A percentile compares a stretch with the other conserved stretches of the same genome.
phyloP scores from a whole-genome alignment of 805 yeast species.

The Candida berthetii region DNA sequence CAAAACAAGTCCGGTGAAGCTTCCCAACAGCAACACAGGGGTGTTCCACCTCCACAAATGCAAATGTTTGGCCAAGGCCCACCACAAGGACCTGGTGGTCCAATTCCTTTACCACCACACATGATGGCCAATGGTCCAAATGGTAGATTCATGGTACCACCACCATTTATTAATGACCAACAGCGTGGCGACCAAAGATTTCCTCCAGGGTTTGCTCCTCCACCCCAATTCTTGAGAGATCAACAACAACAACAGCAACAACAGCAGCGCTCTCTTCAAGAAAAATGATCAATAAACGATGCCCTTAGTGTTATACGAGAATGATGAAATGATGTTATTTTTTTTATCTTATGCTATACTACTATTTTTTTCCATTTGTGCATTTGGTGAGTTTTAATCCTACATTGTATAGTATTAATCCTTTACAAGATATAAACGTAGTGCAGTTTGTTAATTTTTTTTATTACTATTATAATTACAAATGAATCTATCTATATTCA shows the following conservation, averaged over 20 bases:
- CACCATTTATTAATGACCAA: not conserved
- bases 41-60: not conserved
- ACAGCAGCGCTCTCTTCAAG: not conserved
- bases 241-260: not conserved
- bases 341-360: not conserved
- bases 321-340: not conserved
- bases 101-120: not conserved
- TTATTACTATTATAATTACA: too few species aligned
- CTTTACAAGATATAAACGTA: too few species aligned
- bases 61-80: not conserved
- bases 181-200: not conserved
- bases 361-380: not conserved
- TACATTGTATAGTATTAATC: too few species aligned
- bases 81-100: not conserved
- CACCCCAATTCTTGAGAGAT: not conserved
- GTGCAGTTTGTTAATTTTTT: too few species aligned
- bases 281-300: too few species aligned
- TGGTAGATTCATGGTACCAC: not conserved
- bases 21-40: not conserved
- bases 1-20: not conserved
- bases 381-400: not conserved
- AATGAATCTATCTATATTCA: too few species aligned
- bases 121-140: not conserved
- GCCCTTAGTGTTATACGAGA: not conserved
- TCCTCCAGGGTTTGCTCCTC: not conserved